Conservation (phyloP, 306 rosid genomes). For the Lathyrus aphaca region DNA sequence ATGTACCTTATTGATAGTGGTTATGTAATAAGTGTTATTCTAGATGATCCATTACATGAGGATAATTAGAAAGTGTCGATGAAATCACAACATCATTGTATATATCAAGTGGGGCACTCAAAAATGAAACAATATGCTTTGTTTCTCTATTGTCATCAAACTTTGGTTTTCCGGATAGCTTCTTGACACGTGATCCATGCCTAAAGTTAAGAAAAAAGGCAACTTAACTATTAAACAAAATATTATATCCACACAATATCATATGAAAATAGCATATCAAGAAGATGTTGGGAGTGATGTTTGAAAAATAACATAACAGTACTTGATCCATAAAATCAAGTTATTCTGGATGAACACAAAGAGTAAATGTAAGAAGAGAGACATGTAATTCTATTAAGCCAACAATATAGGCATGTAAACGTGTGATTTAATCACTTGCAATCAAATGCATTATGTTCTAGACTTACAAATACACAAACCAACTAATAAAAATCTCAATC, state of each 20-base stretch:
- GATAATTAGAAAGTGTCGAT: constrained; percentile 84
- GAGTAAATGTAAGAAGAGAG: constrained; percentile 90
- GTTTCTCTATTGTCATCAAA: constrained; percentile 88
- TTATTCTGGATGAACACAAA: constrained; percentile 93
- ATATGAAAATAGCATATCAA: constrained; percentile 16
- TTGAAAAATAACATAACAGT: constrained; percentile 61
- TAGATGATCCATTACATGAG: constrained; percentile 90
- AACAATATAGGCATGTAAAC: constrained; percentile 73
- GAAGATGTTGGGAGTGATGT: not conserved
- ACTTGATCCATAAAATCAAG: constrained; percentile 96
- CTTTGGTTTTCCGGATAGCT: constrained; percentile 85
- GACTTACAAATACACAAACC: constrained; percentile 23
- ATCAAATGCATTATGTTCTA: constrained; percentile 35
- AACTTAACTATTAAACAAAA: constrained; percentile 30
- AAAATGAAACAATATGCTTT: constrained; percentile 92
- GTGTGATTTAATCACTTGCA: constrained; percentile 95
- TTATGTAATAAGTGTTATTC: constrained; percentile 66
- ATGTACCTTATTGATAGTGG: constrained; percentile 79
- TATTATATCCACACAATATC: constrained; percentile 21
- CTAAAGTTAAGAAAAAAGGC: constrained; percentile 21
- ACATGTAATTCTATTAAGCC: constrained; percentile 87
- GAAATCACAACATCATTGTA: constrained; percentile 90
- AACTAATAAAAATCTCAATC: constrained; percentile 8
- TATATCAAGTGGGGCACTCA: constrained; percentile 96
- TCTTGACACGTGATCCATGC: constrained; percentile 92